A percentile compares a stretch with the other conserved stretches of the same genome.
Conservation (phyloP, 306 rosid genomes). For the Casuarina glauca region DNA sequence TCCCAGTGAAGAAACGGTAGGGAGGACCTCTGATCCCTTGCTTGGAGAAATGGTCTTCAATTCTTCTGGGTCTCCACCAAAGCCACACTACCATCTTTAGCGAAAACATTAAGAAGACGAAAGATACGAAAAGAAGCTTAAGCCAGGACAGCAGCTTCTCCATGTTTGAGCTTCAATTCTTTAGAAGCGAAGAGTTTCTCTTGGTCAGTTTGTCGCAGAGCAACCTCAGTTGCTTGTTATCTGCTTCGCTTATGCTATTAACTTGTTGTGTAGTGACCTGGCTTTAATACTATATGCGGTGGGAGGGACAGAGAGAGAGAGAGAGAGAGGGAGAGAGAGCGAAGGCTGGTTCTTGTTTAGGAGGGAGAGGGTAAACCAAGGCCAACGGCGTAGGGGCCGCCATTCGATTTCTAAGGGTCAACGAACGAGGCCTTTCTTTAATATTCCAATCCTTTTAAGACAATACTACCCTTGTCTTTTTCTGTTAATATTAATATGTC, state of each 20-base stretch:
- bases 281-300: conserved; percentile 46
- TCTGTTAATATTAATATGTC: conserved; percentile 24
- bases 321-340: conserved; percentile 17
- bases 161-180: conserved; percentile 24
- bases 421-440: conserved; percentile 38
- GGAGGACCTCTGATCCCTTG: conserved; percentile 98
- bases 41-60: conserved; percentile 64
- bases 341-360: not conserved
- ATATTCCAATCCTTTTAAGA: conserved; percentile 16
- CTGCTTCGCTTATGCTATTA: conserved; percentile 48
- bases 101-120: conserved; percentile 29
- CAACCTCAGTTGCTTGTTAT: conserved; percentile 40
- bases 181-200: not conserved
- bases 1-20: conserved; percentile 94
- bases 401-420: conserved; percentile 76
- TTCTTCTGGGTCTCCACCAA: conserved; percentile 92
- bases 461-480: conserved; percentile 48
- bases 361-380: conserved; percentile 41
- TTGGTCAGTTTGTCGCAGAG: conserved; percentile 22
- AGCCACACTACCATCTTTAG: conserved; percentile 48
- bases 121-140: conserved; percentile 38
- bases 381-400: conserved; percentile 99
- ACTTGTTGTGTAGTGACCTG: conserved; percentile 42
- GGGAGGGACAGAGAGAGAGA: conserved; percentile 16
- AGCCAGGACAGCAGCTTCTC: conserved; percentile 45